A percentile compares a stretch with the other conserved stretches of the same genome.
Conservation (phyloP, 768 basidiomycete species). For the Chiua virens region DNA sequence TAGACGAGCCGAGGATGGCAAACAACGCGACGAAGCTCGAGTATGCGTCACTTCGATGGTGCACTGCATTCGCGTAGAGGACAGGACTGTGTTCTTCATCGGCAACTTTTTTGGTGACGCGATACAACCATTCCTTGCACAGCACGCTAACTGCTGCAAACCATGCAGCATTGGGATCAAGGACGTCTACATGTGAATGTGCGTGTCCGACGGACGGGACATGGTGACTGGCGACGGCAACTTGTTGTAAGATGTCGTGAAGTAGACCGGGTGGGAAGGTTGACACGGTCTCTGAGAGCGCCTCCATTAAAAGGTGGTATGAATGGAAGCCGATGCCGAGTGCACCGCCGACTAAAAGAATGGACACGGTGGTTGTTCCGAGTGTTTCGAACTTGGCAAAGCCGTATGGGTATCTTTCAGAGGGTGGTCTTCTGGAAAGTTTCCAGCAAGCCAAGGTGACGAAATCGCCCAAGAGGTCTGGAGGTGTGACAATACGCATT, state of each 20-base stretch:
- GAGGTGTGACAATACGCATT: constrained; percentile 5
- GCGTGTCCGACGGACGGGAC: constrained; percentile 52
- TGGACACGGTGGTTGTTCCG: constrained; percentile 86
- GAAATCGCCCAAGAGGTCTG: constrained; percentile 87
- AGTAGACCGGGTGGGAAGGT: constrained; percentile 62
- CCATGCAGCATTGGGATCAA: constrained; percentile 97
- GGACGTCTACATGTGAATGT: constrained; percentile 51
- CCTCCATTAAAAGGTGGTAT: constrained; percentile 75
- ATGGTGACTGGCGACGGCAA: constrained; percentile 55
- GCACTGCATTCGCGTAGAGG: constrained; percentile 91
- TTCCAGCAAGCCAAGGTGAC: constrained; percentile 90
- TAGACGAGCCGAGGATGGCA: constrained; percentile 89
- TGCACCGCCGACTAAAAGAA: constrained; percentile 83
- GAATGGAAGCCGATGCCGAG: constrained; percentile 90
- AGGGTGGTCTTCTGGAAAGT: constrained; percentile 79
- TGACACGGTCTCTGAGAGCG: constrained; percentile 65
- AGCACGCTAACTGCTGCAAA: constrained; percentile 82
- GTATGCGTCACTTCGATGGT: constrained; percentile 97
- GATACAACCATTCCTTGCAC: constrained; percentile 91
- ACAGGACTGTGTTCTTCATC: constrained; percentile 91
- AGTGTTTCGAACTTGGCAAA: constrained; percentile 95
- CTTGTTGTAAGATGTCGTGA: constrained; percentile 59
- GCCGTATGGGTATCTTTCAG: constrained; percentile 79
- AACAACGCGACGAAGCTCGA: constrained; percentile 89
- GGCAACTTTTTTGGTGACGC: constrained; percentile 86